These are phyloP conservation scores for Pichia sp. DNA, from an alignment of 1,139 yeast species.

Conservation along the genomic window DNA sequence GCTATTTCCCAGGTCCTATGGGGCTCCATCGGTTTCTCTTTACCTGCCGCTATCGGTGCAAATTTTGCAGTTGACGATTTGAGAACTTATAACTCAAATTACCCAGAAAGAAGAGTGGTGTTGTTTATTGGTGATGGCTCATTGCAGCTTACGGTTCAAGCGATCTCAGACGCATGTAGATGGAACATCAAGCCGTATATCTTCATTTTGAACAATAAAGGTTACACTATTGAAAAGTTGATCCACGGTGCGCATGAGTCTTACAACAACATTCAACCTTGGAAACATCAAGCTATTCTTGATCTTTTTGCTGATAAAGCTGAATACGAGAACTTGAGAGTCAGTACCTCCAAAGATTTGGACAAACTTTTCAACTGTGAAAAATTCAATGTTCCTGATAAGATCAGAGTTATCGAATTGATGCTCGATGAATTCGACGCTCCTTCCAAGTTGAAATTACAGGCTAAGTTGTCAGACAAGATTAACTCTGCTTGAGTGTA, in stretches of 20 bases:
- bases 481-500: constrained; percentile 42
- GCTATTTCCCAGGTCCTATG: constrained; percentile 88
- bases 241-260: constrained; percentile 75
- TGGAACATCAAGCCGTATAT: constrained; percentile 78
- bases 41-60: constrained; percentile 83
- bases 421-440: constrained; percentile 82
- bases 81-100: constrained; percentile 40
- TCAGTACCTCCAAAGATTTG: constrained; percentile 64
- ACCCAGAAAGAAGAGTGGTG: constrained; percentile 55
- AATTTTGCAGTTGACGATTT: constrained; percentile 77
- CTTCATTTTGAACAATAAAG: constrained; percentile 79
- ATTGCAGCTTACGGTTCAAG: constrained; percentile 82
- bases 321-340: constrained; percentile 49
- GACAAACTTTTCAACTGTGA: constrained; percentile 52
- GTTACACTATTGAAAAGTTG: constrained; percentile 86
- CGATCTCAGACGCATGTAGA: constrained; percentile 77
- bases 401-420: constrained; percentile 73
- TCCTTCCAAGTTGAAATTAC: constrained; percentile 65
- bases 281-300: constrained; percentile 70
- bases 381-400: constrained; percentile 56
- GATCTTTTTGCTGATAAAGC: constrained; percentile 68
- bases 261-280: constrained; percentile 77
- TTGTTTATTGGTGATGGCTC: constrained; percentile 90
- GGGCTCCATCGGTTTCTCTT: constrained; percentile 89
- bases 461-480: constrained; percentile 73